A percentile compares a stretch with the other conserved stretches of the same genome.
Evolutionary conservation across 2,329 filamentous ascomycete species (phyloP).

Genomic region (Rhinocladiella mackenziei): DNA sequence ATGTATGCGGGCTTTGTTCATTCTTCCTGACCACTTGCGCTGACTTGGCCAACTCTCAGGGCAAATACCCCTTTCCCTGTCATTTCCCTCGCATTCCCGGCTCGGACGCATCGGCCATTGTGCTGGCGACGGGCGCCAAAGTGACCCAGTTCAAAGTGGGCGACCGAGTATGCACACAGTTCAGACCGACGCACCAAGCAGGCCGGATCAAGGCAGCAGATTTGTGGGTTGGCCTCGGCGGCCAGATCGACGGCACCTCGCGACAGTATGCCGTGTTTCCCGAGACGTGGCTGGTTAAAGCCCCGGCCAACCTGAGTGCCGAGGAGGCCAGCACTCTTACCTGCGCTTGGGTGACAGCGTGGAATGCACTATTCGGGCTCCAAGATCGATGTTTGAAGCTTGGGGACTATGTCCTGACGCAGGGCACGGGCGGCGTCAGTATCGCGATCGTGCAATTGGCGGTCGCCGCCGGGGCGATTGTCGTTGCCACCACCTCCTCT

Average conservation of each 20-base stretch:
- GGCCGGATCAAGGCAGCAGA: too few species aligned
- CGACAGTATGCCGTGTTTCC: too few species aligned
- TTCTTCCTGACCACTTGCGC: too few species aligned
- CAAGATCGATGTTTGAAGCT: constrained; percentile 48
- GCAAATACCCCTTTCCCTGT: constrained; percentile 9
- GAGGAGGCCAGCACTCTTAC: constrained; percentile 41
- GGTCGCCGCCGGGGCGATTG: constrained; percentile 44
- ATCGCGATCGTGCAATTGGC: constrained; percentile 33
- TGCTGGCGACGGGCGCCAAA: constrained; percentile 51
- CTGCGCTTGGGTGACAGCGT: constrained; percentile 48
- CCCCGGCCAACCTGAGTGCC: constrained; percentile 38
- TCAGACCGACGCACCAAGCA: too few species aligned
- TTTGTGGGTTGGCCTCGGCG: too few species aligned
- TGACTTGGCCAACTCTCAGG: too few species aligned
- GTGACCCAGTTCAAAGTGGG: constrained; percentile 55
- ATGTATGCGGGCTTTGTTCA: too few species aligned
- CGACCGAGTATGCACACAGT: constrained; percentile 56
- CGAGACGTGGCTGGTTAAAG: constrained; percentile 39
- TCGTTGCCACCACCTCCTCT: constrained; percentile 50
- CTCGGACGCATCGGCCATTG: constrained; percentile 45
- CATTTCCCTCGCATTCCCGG: constrained; percentile 37
- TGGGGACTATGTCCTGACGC: constrained; percentile 39
- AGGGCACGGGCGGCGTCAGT: constrained; percentile 21
- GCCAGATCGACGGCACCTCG: too few species aligned
- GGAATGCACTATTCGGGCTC: constrained; percentile 45